Base-by-base conservation (phyloP, 1,139 yeast genomes). In the Pichia sp. region DNA sequence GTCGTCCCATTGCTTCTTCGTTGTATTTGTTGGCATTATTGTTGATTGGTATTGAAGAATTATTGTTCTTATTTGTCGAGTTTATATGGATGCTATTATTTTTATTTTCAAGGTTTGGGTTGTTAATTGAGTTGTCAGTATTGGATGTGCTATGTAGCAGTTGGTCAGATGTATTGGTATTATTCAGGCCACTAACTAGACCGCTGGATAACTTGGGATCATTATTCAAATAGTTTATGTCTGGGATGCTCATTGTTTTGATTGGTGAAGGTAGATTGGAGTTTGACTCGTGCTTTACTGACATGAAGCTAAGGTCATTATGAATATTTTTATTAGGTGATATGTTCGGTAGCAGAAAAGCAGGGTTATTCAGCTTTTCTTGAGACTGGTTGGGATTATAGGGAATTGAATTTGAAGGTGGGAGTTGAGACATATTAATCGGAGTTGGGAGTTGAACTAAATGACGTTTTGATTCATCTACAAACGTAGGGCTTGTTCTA, bases 201-300 rank as follows among this genome's bases (percentile, higher is more conserved):
- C 58, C 58, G 49, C 55, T 55, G 6, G 57, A 56, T 5, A 54
- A 7, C 38, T 54, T 56, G 24, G 44, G 49, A 20, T 52, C 55
- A 29, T 42, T 49, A 31, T 51, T 55, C 14, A 54, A 20, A 34
- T 55, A 55, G n/a, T 52, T 57, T 27, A 56, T 55, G 30, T 63
- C 63, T 3, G 64, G 54, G 20, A 62, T 58, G 10, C 61, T 58
- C 49, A 67, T 58, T 30, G 63, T 51, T 57, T 69, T 69, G 34
- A 67, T 58, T 29, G 74, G 73, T 14, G 71, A 71, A 16, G 72
- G 67, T 55, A 57, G 43, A 16, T 42, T 42, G 2, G 55, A 49
- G 20, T 51, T 48, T n/a, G 51, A 33, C 12, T 24, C 47, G 16
- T 34, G 46, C 27, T 50, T 53, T 9, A 38, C 2, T 4, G 42